Percentiles rank a stretch among this genome's conserved stretches.
Evolutionary conservation across 345 rosid genomes (phyloP).

Genomic region (Murraya paniculata): DNA sequence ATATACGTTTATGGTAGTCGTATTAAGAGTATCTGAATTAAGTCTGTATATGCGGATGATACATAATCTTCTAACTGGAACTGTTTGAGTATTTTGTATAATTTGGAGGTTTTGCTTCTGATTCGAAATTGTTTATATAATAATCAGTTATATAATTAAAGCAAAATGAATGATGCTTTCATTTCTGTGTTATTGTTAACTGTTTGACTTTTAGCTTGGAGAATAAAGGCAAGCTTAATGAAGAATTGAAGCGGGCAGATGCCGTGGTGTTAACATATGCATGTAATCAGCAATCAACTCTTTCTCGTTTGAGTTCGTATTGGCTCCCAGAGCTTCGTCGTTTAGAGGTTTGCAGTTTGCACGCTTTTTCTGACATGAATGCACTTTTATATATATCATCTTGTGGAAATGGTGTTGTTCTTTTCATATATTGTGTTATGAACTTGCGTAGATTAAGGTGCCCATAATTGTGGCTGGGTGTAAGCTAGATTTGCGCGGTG

Average conservation of each 20-base stretch:
- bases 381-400: neutral
- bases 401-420: neutral
- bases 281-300: slow-evolving; percentile 66
- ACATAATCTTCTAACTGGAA: neutral
- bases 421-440: neutral
- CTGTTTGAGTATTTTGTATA: no score
- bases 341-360: slow-evolving; percentile 44
- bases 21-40: neutral
- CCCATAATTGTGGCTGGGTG: slow-evolving; percentile 88
- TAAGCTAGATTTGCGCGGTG: slow-evolving; percentile 76
- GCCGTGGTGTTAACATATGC: slow-evolving; percentile 70
- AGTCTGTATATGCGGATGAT: neutral
- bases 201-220: slow-evolving; percentile 45
- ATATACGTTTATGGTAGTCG: neutral
- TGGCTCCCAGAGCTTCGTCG: slow-evolving; percentile 83
- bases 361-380: neutral
- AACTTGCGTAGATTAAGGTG: slow-evolving; percentile 49
- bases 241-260: slow-evolving; percentile 78
- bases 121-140: neutral
- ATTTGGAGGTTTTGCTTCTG: neutral
- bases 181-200: neutral
- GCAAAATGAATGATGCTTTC: neutral
- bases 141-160: neutral
- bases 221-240: slow-evolving; percentile 65
- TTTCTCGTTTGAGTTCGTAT: slow-evolving; percentile 55